A percentile compares a stretch with the other conserved stretches of the same genome.
These are phyloP conservation scores for Diplodia seriata DNA, from an alignment of 2,329 filamentous ascomycete genomes.

Conservation along the genomic window DNA sequence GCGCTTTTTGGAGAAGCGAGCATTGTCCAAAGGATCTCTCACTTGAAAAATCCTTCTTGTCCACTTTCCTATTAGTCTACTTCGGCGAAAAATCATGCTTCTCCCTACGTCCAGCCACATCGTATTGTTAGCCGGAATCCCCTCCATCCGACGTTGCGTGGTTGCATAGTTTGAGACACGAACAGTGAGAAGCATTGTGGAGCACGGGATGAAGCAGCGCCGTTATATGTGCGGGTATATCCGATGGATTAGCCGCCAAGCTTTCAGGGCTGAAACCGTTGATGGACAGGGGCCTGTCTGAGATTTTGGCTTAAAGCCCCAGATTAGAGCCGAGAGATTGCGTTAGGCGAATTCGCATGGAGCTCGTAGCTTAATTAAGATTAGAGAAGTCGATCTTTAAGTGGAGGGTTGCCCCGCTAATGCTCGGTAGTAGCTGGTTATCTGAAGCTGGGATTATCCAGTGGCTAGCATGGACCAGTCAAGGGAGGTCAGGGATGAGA, in stretches of 20 bases:
- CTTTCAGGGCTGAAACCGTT: conserved; percentile 23
- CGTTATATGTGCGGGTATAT: not conserved
- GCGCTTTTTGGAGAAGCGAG: too few species aligned
- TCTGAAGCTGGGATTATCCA: not conserved
- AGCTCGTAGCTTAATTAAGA: not conserved
- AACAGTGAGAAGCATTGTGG: conserved; percentile 23
- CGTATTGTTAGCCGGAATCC: not conserved
- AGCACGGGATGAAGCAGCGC: conserved; percentile 10
- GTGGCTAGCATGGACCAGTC: not conserved
- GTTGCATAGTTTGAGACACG: conserved; percentile 14
- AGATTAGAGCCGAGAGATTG: conserved; percentile 4
- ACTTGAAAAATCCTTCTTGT: not conserved
- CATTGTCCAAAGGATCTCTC: too few species aligned
- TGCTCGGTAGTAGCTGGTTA: not conserved
- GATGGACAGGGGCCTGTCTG: not conserved
- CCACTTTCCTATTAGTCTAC: not conserved
- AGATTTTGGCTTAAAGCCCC: not conserved
- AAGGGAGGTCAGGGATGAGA: not conserved
- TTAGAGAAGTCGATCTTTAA: not conserved
- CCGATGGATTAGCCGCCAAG: conserved; percentile 4
- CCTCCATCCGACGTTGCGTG: conserved; percentile 14
- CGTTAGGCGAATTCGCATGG: not conserved
- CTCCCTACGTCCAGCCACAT: not conserved
- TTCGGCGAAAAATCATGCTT: not conserved
- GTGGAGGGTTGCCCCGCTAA: not conserved